phyloP scores from a whole-genome alignment of 2,329 filamentous ascomycete genomes.

The Ascochyta viciae-villosae region DNA sequence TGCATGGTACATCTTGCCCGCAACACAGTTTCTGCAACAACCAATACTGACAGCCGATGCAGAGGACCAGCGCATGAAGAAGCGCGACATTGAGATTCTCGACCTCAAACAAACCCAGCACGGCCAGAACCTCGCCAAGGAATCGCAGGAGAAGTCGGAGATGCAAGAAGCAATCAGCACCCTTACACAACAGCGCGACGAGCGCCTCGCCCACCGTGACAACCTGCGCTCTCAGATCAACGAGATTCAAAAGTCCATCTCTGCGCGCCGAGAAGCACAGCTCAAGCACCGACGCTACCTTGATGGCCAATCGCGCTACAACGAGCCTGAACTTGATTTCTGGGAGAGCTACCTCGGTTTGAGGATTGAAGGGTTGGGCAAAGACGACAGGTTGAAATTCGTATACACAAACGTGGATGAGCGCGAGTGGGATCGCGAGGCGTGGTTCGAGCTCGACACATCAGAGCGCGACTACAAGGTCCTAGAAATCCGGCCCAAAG shows the following conservation, averaged over 20 bases:
- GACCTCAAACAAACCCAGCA: slow-evolving; percentile 74
- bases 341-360: slow-evolving; percentile 93
- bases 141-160: slow-evolving; percentile 73
- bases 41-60: slow-evolving; percentile 18
- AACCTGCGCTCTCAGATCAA: slow-evolving; percentile 64
- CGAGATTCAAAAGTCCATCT: slow-evolving; percentile 73
- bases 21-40: neutral
- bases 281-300: slow-evolving; percentile 75
- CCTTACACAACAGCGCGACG: slow-evolving; percentile 63
- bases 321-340: slow-evolving; percentile 91
- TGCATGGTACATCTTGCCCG: slow-evolving; percentile 71
- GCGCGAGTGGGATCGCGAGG: slow-evolving; percentile 85
- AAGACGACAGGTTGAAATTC: slow-evolving; percentile 86
- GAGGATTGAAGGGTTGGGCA: slow-evolving; percentile 86
- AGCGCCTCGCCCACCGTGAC: slow-evolving; percentile 62
- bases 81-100: slow-evolving; percentile 84
- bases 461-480: slow-evolving; percentile 85
- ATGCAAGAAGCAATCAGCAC: slow-evolving; percentile 67
- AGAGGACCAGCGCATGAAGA: slow-evolving; percentile 94
- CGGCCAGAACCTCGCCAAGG: slow-evolving; percentile 76
- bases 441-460: slow-evolving; percentile 91
- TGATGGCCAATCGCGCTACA: slow-evolving; percentile 84
- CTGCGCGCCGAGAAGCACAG: slow-evolving; percentile 73
- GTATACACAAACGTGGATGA: slow-evolving; percentile 88
- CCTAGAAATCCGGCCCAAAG: slow-evolving; percentile 78